phyloP scores from a whole-genome alignment of 768 basidiomycete species.

The Rossbeevera mucosa region DNA sequence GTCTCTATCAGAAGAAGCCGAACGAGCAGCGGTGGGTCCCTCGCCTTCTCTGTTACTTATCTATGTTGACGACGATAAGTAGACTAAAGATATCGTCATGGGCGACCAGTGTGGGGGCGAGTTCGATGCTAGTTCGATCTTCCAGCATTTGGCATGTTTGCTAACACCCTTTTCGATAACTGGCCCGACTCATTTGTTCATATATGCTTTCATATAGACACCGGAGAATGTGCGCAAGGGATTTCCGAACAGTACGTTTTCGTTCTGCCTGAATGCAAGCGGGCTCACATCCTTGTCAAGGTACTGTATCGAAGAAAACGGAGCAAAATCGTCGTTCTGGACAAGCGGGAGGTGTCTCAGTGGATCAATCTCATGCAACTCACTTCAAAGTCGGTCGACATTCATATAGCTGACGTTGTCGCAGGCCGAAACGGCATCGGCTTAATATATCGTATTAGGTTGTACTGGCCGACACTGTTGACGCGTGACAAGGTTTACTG shows the following conservation, averaged over 20 bases:
- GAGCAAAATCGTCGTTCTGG: constrained; percentile 71
- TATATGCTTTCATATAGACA: constrained; percentile 89
- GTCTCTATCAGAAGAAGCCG: constrained; percentile 14
- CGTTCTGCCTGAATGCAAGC: neutral
- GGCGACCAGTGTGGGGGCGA: constrained; percentile 71
- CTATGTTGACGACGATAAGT: neutral
- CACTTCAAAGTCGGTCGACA: constrained; percentile 62
- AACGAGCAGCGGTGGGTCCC: neutral
- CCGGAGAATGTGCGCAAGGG: constrained; percentile 60
- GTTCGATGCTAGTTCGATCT: constrained; percentile 76
- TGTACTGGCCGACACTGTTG: no score
- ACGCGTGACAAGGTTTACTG: no score
- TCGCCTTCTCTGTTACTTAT: neutral
- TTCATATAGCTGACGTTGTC: constrained; percentile 11
- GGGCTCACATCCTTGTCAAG: constrained; percentile 35
- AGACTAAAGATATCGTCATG: constrained; percentile 50
- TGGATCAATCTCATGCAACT: constrained; percentile 64
- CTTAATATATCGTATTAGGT: constrained; percentile 69
- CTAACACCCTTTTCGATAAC: neutral
- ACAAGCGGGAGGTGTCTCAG: constrained; percentile 76
- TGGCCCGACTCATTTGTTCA: neutral
- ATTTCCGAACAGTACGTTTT: constrained; percentile 50
- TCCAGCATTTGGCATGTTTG: constrained; percentile 63
- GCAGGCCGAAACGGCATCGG: constrained; percentile 75
- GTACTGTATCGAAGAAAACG: constrained; percentile 59